Percentiles rank a stretch among this genome's conserved stretches.
phyloP scores from a whole-genome alignment of 2,329 filamentous ascomycete species.

The Podosphaera aphanis region DNA sequence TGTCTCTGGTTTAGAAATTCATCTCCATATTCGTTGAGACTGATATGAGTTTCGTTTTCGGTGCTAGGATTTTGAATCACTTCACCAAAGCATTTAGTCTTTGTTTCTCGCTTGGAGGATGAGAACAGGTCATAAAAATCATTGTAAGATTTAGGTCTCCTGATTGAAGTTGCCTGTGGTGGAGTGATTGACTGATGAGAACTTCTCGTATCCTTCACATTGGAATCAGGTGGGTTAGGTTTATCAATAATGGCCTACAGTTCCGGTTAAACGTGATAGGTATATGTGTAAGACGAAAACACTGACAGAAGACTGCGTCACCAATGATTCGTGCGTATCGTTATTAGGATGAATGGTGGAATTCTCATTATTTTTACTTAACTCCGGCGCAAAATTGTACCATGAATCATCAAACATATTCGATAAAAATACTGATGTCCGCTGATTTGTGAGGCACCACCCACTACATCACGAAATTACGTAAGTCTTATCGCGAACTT shows the following conservation, averaged over 20 bases:
- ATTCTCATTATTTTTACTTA: constrained; percentile 24
- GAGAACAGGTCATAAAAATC: constrained; percentile 46
- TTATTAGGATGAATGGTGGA: constrained; percentile 27
- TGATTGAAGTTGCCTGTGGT: constrained; percentile 38
- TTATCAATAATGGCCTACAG: constrained; percentile 26
- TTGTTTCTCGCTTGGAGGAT: constrained; percentile 28
- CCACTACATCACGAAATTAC: not conserved
- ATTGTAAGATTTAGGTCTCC: constrained; percentile 54
- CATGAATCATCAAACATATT: constrained; percentile 65
- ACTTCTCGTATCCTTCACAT: constrained; percentile 35
- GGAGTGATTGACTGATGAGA: constrained; percentile 31
- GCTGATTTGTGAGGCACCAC: not conserved
- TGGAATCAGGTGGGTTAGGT: constrained; percentile 28
- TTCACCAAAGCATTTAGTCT: constrained; percentile 9
- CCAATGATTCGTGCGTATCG: constrained; percentile 43
- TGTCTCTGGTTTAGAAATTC: constrained; percentile 62
- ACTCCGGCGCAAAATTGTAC: constrained; percentile 53
- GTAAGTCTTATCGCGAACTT: not conserved
- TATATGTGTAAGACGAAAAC: constrained; percentile 14
- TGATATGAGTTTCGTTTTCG: not conserved
- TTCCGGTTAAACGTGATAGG: constrained; percentile 4
- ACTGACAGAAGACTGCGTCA: constrained; percentile 40
- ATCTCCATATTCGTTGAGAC: constrained; percentile 32
- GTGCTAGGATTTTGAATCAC: constrained; percentile 5
- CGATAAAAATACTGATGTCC: not conserved